Conservation (phyloP, 2,329 filamentous ascomycete genomes). For the Myriosclerotinia duriaeana region DNA sequence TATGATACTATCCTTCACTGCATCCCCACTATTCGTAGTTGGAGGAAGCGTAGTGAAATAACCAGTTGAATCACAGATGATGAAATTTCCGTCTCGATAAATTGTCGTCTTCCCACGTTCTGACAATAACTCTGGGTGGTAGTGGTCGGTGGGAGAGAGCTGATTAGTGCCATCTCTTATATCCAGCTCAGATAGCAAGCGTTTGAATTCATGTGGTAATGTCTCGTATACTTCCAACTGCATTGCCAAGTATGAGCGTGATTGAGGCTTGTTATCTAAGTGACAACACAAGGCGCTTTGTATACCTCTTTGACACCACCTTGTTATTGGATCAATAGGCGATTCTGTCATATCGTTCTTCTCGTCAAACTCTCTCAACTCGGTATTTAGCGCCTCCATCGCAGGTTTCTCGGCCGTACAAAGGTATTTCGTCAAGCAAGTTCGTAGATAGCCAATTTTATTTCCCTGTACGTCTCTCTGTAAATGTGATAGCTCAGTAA, state of each 20-base stretch:
- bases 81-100: background rate
- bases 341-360: accelerated
- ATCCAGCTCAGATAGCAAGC: background rate
- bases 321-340: background rate
- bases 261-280: accelerated
- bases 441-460: background rate
- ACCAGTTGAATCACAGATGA: background rate
- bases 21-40: too few species aligned
- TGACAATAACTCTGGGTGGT: background rate
- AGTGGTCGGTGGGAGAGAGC: too few species aligned
- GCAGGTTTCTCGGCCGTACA: background rate
- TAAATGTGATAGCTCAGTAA: background rate
- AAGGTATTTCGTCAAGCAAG: background rate
- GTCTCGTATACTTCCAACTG: background rate
- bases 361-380: background rate
- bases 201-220: background rate
- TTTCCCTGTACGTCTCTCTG: background rate
- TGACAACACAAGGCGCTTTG: background rate
- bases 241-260: background rate
- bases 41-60: background rate
- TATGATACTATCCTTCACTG: background rate
- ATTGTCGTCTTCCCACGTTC: background rate
- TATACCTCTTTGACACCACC: background rate
- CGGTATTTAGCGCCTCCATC: background rate
- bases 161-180: background rate